Base-by-base conservation (phyloP, 352 stramenopile genomes). In the Phytophthora kernoviae region DNA sequence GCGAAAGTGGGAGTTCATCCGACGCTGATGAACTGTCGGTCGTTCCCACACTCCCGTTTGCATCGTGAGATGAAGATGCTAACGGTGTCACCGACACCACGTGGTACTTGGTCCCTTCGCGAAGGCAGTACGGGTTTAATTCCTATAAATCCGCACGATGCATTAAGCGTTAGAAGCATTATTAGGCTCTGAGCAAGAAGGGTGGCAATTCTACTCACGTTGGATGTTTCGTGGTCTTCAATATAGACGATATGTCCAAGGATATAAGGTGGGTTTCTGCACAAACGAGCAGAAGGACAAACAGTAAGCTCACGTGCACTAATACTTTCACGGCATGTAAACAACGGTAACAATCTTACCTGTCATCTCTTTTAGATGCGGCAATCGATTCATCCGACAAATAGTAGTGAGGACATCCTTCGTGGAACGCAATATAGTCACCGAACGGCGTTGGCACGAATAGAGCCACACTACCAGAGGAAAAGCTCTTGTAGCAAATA, bases 371-470 rank as follows among this genome's bases (percentile, higher is more conserved):
- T 57, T 89, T 93, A 26, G 77, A 87, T 33, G 79, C 84, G 42
- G 82, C 81, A 34, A 93, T 87, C 22, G 81, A 90, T 63, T 93
- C 84, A 40, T 84, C 71, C 15, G 84, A 93, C 51, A 93, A 56
- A 54, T 93, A 93, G 33, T 90, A 88, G 58, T 93, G 84, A 11
- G 84, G 84, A 32, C 81, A 91, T 33, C 79, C 80, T 79, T 93
- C 84, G 53, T 93, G 84, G 48, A 93, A 93, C n/a, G 84, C 84
- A 70, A 93, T 91, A 57, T 88, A 93, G 59, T 93, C 81, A 12
- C 84, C 84, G 65, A 91, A 86, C 18, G 84, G 84, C 21, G 84
- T 93, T 3, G 84, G 84, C 2, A 93, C 84, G 48, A 93, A 93
- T 5, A 93, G 73, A 39, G 70, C 84, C 24, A 93, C 74, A 41